Base-by-base conservation (phyloP, 2,329 filamentous ascomycete species). In the Fusarium sp. region DNA sequence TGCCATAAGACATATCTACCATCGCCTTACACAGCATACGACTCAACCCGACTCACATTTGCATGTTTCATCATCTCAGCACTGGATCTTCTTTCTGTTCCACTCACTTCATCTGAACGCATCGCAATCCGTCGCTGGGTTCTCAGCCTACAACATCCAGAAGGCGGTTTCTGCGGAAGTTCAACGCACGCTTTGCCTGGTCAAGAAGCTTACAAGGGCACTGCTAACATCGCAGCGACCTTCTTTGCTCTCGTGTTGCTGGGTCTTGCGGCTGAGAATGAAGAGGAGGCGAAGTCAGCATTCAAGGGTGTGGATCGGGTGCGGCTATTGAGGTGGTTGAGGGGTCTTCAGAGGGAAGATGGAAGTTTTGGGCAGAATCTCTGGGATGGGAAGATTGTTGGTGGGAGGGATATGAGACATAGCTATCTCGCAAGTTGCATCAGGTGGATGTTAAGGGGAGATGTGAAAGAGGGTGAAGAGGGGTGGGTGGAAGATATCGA, bases 281-380 rank as follows among this genome's bases (percentile, higher is more conserved):
- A 82, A 10, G 77, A 76, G 0, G 76, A 79, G 12, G 83, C 81
- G 5, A 77, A 75, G 16, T 73, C 78, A 4, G 86, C 86, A 0
- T 87, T 94, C 72, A 81, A 83, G 6, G 86, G 89, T 3, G 90
- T 99, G 10, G 86, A 91, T 66, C 87, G 93, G 60, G 83, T 76
- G 43, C 87, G 88, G 64, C 91, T 92, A 65, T 79, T 98, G 71
- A 76, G 80, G 43, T 98, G 95, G 94, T 81, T 99, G 70, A 86
- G 83, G 59, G 86, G 80, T 54, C 81, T 98, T 79, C 96, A 99
- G 83, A 88, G 94, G 27, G 80, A 83, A 0, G 93, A 98, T 78
- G 96, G 96, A 3, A 97, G 94, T 75, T 98, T 99, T 79, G 96
- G 95, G 0, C 95, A 99, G 80, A 88, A 93, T 2, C 77, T 95